Evolutionary conservation across 768 basidiomycete species (phyloP).

Genomic region (Stropharia rugosoannulata): DNA sequence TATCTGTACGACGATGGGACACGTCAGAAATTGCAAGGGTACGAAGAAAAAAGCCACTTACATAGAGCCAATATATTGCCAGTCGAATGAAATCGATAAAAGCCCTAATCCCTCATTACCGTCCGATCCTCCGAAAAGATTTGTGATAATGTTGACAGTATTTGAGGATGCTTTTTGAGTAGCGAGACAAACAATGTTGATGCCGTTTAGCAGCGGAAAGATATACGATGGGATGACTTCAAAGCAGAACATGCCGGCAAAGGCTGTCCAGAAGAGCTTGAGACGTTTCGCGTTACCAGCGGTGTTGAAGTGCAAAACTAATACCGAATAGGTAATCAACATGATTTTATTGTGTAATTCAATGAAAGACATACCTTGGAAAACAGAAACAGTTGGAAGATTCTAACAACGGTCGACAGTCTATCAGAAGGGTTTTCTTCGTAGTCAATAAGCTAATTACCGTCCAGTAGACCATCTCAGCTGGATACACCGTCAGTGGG

Average conservation of each 20-base stretch:
- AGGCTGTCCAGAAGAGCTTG: constrained; percentile 51
- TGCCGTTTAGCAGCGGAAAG: constrained; percentile 61
- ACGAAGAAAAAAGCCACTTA: constrained; percentile 15
- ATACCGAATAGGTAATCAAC: background rate
- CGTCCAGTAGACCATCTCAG: constrained; percentile 64
- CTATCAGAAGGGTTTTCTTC: background rate
- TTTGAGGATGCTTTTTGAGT: constrained; percentile 44
- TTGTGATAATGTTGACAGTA: constrained; percentile 51
- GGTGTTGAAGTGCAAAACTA: constrained; percentile 51
- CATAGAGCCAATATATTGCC: constrained; percentile 60
- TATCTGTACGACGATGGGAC: constrained; percentile 30
- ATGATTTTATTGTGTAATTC: background rate
- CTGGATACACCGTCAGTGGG: constrained; percentile 57
- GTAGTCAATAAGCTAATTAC: constrained; percentile 28
- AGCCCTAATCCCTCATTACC: constrained; percentile 71
- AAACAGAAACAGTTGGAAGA: constrained; percentile 56
- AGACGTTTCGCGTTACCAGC: constrained; percentile 44
- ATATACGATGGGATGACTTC: constrained; percentile 57
- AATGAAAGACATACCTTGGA: constrained; percentile 41
- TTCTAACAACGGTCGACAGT: constrained; percentile 33
- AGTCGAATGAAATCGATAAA: constrained; percentile 62
- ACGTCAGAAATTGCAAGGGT: background rate
- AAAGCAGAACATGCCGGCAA: constrained; percentile 50
- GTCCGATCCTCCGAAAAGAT: constrained; percentile 64
- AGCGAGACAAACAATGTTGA: constrained; percentile 61